Conservation (phyloP, 352 stramenopile genomes). For the Blastocystis sp. region DNA sequence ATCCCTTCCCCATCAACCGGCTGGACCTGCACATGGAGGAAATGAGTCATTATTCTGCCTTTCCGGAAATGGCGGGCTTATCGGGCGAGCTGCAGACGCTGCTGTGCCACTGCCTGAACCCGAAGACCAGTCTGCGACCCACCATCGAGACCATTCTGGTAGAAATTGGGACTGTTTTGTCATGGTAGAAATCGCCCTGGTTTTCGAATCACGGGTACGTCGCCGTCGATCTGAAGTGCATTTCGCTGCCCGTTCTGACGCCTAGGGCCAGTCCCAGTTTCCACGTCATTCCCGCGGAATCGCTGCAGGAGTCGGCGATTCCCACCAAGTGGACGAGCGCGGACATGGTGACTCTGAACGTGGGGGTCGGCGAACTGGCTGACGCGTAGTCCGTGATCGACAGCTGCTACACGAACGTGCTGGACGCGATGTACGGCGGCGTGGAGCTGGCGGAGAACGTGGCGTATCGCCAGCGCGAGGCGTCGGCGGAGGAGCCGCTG, state of each 20-base stretch:
- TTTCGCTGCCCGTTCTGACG: background rate
- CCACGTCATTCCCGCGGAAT: background rate
- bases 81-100: constrained; percentile 17
- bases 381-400: constrained; percentile 10
- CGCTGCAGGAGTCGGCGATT: background rate
- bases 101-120: constrained; percentile 9
- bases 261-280: background rate
- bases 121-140: background rate
- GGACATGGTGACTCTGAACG: constrained; percentile 27
- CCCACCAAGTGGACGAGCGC: constrained; percentile 44
- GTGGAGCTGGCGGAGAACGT: background rate
- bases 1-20: constrained; percentile 49
- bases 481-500: background rate
- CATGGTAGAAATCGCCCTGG: constrained; percentile 30
- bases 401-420: constrained; percentile 38
- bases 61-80: constrained; percentile 42
- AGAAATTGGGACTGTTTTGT: background rate
- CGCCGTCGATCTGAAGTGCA: background rate
- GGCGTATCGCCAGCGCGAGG: background rate
- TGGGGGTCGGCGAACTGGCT: background rate
- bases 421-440: constrained; percentile 32
- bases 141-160: constrained; percentile 56
- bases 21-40: constrained; percentile 57
- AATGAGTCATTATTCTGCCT: constrained; percentile 49
- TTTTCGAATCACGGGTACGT: constrained; percentile 50